Evolutionary conservation across 2,329 filamentous ascomycete genomes (phyloP), one percentile per base, ranked within the genome.

Genomic region (Xylaria sp.): DNA sequence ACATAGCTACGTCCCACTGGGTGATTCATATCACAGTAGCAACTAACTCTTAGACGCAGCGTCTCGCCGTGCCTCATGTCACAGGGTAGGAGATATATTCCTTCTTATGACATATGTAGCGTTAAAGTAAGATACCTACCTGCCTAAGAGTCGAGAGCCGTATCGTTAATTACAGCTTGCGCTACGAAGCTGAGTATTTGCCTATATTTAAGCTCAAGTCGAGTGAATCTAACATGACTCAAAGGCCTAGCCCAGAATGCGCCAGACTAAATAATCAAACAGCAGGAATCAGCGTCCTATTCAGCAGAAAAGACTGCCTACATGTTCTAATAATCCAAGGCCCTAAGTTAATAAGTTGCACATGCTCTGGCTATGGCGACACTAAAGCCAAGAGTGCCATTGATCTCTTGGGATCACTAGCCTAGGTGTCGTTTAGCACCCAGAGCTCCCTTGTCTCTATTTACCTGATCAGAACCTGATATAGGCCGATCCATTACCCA

Each of bases 61-160:
- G 68, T 61, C 64, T 72, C 64, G 67, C 68, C 37, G 67, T 72
- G n/a, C 57, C 32, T 65, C 68, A 55, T 66, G 2, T n/a, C 46
- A 68, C 67, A 63, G 15, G 13, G 44, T 65, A 48, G 50, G 37
- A 65, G 61, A 66, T 37, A n/a, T 58, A 12, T 55, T 18, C 13
- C 52, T 39, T 65, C 58, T 20, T 6, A 50, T 66, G 18, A 54
- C 25, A 12, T 13, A 48, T 64, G 60, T 41, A 20, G 69, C 56
- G n/a, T 44, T 48, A 51, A 20, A 39, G 44, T 67, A 20, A 62
- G 15, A 28, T 61, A 15, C 32, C 37, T 51, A 34, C 34, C 52
- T 60, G 25, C 34, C 52, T 60, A 34, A 25, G 44, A 23, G 18
- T 48, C 28, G n/a, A 28, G 15, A 32, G 15, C 32, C 13, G 23